phyloP scores from a whole-genome alignment of 108 stramenopile genomes.

The Pseudonitzschia multistriata region DNA sequence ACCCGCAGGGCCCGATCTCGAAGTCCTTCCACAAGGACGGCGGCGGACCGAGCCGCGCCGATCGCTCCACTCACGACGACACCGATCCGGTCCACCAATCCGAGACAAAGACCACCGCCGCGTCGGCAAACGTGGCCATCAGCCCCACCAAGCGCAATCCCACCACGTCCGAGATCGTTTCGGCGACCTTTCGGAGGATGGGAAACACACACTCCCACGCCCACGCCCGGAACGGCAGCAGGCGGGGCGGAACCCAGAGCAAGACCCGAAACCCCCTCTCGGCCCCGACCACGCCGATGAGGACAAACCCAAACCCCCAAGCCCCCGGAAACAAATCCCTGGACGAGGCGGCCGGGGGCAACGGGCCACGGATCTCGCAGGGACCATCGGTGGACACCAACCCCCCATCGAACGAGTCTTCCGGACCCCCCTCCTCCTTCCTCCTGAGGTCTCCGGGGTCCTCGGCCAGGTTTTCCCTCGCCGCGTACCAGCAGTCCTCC shows the following conservation, averaged over 20 bases:
- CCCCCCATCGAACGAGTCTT: not conserved
- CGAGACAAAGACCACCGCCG: not conserved
- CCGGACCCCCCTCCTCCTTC: constrained; percentile 28
- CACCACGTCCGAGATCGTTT: constrained; percentile 31
- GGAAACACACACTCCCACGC: constrained; percentile 8
- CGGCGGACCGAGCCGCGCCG: constrained; percentile 3
- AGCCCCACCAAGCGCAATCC: constrained; percentile 13
- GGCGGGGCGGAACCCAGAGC: not conserved
- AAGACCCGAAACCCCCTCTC: constrained; percentile 28
- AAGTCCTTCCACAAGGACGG: too few species aligned
- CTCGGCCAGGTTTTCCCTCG: constrained; percentile 20
- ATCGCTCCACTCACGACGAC: not conserved
- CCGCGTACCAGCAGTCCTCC: not conserved
- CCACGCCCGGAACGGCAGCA: not conserved
- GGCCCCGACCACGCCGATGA: constrained; percentile 37
- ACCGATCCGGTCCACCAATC: not conserved
- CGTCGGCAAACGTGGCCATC: not conserved
- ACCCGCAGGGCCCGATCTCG: too few species aligned
- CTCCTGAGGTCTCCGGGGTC: constrained; percentile 49
- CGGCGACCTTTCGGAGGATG: constrained; percentile 35
- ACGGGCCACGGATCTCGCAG: not conserved
- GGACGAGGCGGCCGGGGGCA: constrained; percentile 19
- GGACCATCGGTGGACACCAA: not conserved
- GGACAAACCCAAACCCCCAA: constrained; percentile 2
- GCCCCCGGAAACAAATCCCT: constrained; percentile 3